These are phyloP conservation scores for Marchantia polymorpha DNA, from an alignment of 225 moss, liverwort and hornwort species.

Conservation along the genomic window DNA sequence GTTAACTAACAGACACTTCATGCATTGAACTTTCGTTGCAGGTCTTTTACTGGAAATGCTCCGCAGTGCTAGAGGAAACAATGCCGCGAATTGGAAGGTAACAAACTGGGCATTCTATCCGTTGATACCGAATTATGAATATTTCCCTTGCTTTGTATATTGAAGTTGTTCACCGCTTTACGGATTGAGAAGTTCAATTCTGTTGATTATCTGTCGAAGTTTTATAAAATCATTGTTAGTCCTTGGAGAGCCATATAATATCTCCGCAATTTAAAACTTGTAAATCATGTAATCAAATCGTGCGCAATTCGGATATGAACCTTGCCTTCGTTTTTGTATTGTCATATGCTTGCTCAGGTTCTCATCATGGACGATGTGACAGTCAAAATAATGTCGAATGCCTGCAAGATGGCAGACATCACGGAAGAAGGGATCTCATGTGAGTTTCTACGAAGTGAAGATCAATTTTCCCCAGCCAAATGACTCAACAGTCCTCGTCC, in stretches of 20 bases:
- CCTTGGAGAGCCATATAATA: neutral
- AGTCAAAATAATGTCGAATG: slow-evolving; percentile 85
- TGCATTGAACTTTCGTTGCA: slow-evolving; percentile 21
- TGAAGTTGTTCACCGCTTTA: neutral
- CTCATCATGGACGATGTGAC: slow-evolving; percentile 93
- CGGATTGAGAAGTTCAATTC: neutral
- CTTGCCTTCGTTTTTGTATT: neutral
- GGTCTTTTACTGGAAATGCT: slow-evolving; percentile 88
- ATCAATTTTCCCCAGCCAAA: neutral
- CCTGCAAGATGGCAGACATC: slow-evolving; percentile 90
- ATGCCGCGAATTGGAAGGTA: slow-evolving; percentile 88
- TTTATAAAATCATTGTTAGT: neutral
- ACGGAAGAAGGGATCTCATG: slow-evolving; percentile 98
- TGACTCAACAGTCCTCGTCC: neutral
- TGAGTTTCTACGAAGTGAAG: slow-evolving; percentile 13
- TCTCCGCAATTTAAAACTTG: neutral
- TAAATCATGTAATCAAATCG: no score
- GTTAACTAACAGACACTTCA: neutral
- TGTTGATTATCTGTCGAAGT: neutral
- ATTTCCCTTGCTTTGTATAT: neutral
- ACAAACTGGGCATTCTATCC: neutral
- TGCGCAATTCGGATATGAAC: neutral
- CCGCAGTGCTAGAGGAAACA: slow-evolving; percentile 53
- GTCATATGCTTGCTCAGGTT: slow-evolving; percentile 48
- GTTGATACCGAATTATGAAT: neutral